These are phyloP conservation scores for Teunomyces panamensis DNA, from an alignment of 805 yeast genomes.

Conservation along the genomic window DNA sequence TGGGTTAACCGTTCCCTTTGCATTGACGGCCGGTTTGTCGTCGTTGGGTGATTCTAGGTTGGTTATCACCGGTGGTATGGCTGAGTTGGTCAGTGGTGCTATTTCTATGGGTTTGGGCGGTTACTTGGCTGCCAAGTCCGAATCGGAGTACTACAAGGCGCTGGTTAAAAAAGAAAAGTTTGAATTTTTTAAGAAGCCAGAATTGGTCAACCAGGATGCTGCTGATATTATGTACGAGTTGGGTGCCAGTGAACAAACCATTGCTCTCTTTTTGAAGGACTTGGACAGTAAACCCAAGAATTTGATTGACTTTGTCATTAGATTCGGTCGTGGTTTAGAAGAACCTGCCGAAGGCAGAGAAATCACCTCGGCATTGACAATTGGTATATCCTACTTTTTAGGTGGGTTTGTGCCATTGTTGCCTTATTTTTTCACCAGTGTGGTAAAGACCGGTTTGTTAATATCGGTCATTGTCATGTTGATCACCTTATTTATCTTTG, in stretches of 20 bases:
- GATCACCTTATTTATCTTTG: constrained; percentile 82
- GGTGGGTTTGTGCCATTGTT: constrained; percentile 91
- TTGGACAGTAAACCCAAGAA: constrained; percentile 73
- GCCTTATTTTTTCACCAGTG: constrained; percentile 81
- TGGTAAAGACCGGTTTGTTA: constrained; percentile 75
- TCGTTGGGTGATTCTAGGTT: constrained; percentile 84
- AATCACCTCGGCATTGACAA: constrained; percentile 81
- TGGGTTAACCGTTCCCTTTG: constrained; percentile 98
- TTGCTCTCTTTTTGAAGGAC: constrained; percentile 70
- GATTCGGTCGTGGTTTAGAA: constrained; percentile 88
- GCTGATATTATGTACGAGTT: constrained; percentile 78
- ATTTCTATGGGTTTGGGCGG: constrained; percentile 99
- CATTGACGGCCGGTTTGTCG: constrained; percentile 92
- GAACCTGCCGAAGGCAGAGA: constrained; percentile 95
- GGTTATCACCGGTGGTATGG: constrained; percentile 97
- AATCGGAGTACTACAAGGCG: constrained; percentile 67
- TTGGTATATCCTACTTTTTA: constrained; percentile 82
- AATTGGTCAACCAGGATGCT: constrained; percentile 67
- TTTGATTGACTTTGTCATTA: constrained; percentile 82
- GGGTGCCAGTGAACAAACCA: constrained; percentile 70
- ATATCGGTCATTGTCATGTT: constrained; percentile 78
- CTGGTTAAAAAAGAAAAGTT: constrained; percentile 72
- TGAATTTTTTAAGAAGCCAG: constrained; percentile 62
- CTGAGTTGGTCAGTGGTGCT: constrained; percentile 95
- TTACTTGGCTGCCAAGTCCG: constrained; percentile 89